Evolutionary conservation across 116 monocot genomes (phyloP).

Genomic region (Cymodocea nodosa): DNA sequence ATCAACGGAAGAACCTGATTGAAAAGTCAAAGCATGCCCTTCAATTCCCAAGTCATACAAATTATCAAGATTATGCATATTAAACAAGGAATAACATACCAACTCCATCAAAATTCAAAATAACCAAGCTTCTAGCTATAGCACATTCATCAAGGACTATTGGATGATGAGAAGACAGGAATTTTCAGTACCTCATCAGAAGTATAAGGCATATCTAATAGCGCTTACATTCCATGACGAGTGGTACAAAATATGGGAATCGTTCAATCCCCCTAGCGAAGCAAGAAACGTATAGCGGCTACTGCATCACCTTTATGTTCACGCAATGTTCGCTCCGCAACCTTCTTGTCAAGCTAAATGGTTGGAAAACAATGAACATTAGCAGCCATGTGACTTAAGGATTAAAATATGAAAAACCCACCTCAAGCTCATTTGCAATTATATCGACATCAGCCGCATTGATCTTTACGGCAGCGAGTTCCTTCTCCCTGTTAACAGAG

Average conservation of each 20-base stretch:
- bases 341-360: conserved; percentile 78
- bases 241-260: no score
- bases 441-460: conserved; percentile 69
- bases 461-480: conserved; percentile 82
- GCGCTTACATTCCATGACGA: background rate
- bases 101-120: no score
- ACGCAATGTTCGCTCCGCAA: conserved; percentile 75
- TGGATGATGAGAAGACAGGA: no score
- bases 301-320: conserved; percentile 86
- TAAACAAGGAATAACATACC: no score
- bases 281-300: conserved; percentile 54
- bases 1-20: no score
- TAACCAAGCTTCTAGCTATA: no score
- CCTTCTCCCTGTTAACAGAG: conserved; percentile 52
- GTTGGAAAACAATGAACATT: background rate
- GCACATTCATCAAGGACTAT: no score
- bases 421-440: conserved; percentile 90
- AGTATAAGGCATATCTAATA: no score
- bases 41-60: no score
- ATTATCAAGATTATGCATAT: no score
- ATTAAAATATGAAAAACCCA: conserved; percentile 3
- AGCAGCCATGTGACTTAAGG: background rate
- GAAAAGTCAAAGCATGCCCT: no score
- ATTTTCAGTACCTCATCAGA: no score
- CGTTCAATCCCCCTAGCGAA: conserved; percentile 14